Conservation (phyloP, 2,329 filamentous ascomycete genomes). For the Scortechinia acanthostroma region DNA sequence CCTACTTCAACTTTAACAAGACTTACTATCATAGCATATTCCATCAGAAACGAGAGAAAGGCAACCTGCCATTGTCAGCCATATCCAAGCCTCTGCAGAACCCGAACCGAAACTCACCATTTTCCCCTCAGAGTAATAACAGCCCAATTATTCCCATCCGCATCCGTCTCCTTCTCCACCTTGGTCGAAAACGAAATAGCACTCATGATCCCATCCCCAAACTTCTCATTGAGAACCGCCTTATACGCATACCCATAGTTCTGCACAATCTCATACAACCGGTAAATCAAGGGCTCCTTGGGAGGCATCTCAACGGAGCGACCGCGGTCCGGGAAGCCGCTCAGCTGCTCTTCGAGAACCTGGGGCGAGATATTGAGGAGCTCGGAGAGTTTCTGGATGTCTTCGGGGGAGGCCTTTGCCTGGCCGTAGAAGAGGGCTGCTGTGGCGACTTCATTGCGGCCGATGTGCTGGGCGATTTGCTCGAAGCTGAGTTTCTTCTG, state of each 20-base stretch:
- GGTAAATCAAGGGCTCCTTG: conserved; percentile 79
- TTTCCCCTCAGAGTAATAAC: conserved; percentile 78
- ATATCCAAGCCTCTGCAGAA: too few relatives aligned
- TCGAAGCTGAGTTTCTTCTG: conserved; percentile 71
- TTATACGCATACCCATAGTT: conserved; percentile 97
- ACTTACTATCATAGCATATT: too few relatives aligned
- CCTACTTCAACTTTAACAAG: too few relatives aligned
- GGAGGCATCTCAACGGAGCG: conserved; percentile 76
- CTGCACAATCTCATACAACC: conserved; percentile 88
- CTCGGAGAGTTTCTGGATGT: conserved; percentile 56
- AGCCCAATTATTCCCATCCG: conserved; percentile 74
- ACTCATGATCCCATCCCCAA: conserved; percentile 91
- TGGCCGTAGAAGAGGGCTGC: conserved; percentile 90
- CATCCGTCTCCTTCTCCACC: conserved; percentile 88
- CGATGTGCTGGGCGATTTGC: conserved; percentile 65
- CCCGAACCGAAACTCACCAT: conserved; percentile 52
- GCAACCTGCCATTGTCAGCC: too few relatives aligned
- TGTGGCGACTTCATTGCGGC: conserved; percentile 74
- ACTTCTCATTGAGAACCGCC: conserved; percentile 91
- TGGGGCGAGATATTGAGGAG: conserved; percentile 54
- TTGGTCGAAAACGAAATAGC: conserved; percentile 86
- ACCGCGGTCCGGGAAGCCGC: conserved; percentile 75
- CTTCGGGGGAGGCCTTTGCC: conserved; percentile 64
- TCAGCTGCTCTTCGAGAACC: conserved; percentile 52
- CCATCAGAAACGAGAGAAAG: too few relatives aligned